phyloP scores from a whole-genome alignment of 148 eudicot species.

The Beta vulgaris region DNA sequence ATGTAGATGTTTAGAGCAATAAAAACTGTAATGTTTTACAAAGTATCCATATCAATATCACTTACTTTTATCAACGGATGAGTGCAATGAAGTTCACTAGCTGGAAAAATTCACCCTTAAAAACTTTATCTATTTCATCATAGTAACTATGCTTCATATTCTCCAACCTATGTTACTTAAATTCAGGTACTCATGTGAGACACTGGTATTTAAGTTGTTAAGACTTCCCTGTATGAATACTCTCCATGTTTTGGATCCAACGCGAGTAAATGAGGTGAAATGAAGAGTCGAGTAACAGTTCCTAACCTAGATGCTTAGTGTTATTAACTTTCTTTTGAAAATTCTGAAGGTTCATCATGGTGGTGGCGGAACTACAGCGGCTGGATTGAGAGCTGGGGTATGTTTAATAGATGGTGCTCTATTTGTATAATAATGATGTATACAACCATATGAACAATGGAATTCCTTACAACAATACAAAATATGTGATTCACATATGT shows the following conservation, averaged over 20 bases:
- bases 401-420: not conserved
- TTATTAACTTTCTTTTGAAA: not conserved
- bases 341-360: slow-evolving; percentile 83
- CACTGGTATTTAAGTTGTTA: too few relatives aligned
- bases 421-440: slow-evolving; percentile 2
- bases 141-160: not conserved
- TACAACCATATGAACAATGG: not conserved
- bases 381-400: slow-evolving; percentile 95
- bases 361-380: slow-evolving; percentile 96
- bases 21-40: not conserved
- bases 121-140: not conserved
- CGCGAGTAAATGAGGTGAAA: too few relatives aligned
- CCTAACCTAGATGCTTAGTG: not conserved
- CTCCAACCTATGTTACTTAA: not conserved
- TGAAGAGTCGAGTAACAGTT: not conserved
- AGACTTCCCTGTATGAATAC: too few relatives aligned
- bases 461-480: too few relatives aligned
- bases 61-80: not conserved
- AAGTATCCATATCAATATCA: not conserved
- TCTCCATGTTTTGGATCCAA: too few relatives aligned
- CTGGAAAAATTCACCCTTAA: not conserved
- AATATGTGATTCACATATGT: too few relatives aligned
- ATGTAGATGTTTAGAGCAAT: not conserved
- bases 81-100: not conserved
- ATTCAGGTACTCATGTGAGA: too few relatives aligned